Base-by-base conservation (phyloP, 148 eudicot species). In the Euryodendron excelsum region DNA sequence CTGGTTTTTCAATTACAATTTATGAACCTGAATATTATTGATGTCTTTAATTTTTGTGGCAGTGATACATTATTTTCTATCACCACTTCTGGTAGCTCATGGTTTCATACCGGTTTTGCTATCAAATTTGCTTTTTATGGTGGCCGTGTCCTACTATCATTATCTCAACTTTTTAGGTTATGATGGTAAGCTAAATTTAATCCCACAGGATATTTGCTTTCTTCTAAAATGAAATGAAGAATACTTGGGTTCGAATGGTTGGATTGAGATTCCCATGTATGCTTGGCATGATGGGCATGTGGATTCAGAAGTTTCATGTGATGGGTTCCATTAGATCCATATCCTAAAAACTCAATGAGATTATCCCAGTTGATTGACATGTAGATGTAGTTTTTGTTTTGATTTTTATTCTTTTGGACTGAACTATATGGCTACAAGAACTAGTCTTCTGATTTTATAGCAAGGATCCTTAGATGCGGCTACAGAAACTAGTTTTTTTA, bases 71-170 rank as follows among this genome's bases (percentile, higher is more conserved):
- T 96, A 86, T 82, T 93, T 93, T 79, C 72, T 96, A 78, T 96
- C 99, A 55, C 98, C 99, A 36, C 92, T 96, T 78, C 88, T 96
- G 81, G 85, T 96, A 60, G 97, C 96, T 34, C 99, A 96, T 83
- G 98, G 99, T 72, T 96, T 93, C 88, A 83, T 96, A 82, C 95
- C 98, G 15, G 85, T 88, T 52, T 77, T 96, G 84, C 90, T 96
- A 30, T 96, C 99, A 81, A 96, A 96, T 85, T 59, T 96, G 83
- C 90, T 96, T 70, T 93, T 93, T 86, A 93, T 91, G 95, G 93
- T 81, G 60, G 92, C 97, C 36, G 79, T 84, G 23, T 96, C 98
- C 81, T 96, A 92, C 90, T 96, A 93, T 84, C 98, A 93, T 82
- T 96, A 96, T 87, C 95, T 93, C 77, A 96, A 90, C 88, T 66